phyloP scores from a whole-genome alignment of 495 filamentous ascomycete species.

The Penicillium crystallinum region DNA sequence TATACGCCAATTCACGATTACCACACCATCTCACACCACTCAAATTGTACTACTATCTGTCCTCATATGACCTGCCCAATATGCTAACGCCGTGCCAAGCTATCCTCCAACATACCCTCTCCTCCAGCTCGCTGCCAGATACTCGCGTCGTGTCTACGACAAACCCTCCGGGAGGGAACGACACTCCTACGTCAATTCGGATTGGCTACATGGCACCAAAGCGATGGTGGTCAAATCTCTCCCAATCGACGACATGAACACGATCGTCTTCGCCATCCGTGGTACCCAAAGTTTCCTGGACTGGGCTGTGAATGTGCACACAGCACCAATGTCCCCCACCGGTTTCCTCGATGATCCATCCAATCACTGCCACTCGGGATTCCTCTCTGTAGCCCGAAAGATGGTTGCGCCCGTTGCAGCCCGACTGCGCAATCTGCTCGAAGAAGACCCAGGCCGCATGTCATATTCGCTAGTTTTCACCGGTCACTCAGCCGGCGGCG shows the following conservation, averaged over 20 bases:
- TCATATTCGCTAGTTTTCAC: conserved; percentile 72
- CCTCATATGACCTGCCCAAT: background rate
- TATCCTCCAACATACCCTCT: conserved; percentile 66
- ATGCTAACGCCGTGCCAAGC: conserved; percentile 31
- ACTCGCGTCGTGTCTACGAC: conserved; percentile 66
- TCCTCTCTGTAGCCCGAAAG: conserved; percentile 65
- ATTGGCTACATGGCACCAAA: conserved; percentile 69
- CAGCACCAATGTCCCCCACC: conserved; percentile 53
- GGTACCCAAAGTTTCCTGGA: conserved; percentile 76
- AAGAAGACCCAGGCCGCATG: conserved; percentile 62
- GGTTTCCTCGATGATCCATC: conserved; percentile 70
- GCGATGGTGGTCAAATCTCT: conserved; percentile 78
- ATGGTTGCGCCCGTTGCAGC: conserved; percentile 70
- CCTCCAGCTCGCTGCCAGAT: conserved; percentile 67
- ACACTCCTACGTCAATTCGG: conserved; percentile 59
- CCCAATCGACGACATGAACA: conserved; percentile 68
- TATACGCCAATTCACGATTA: conserved; percentile 74
- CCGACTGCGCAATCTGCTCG: conserved; percentile 58
- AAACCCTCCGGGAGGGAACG: conserved; percentile 54
- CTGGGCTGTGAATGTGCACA: conserved; percentile 75
- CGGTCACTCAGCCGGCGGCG: conserved; percentile 78
- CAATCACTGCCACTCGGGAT: conserved; percentile 75
- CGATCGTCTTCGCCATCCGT: conserved; percentile 74
- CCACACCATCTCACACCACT: conserved; percentile 59
- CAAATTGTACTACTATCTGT: conserved; percentile 48